A percentile compares a stretch with the other conserved stretches of the same genome.
phyloP scores from a whole-genome alignment of 495 filamentous ascomycete genomes.

The Lichenothelia convexa region DNA sequence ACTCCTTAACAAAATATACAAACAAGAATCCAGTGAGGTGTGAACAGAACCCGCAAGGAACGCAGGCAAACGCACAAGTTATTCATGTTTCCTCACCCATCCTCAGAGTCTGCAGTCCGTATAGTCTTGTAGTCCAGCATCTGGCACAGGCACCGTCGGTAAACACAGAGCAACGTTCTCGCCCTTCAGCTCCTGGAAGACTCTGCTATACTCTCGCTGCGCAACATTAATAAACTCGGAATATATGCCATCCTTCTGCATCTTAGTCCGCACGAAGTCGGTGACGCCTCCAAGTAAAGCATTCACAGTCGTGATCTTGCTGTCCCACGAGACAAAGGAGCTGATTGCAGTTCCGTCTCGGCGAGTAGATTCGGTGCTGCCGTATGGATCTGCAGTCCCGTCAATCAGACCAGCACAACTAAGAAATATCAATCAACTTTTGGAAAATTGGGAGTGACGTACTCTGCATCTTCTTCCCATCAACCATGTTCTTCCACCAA shows the following conservation, averaged over 20 bases:
- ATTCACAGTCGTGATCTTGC: conserved; percentile 21
- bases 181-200: conserved; percentile 18
- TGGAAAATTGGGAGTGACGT: too few species aligned
- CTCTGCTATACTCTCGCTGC: conserved; percentile 14
- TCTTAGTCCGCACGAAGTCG: conserved; percentile 16
- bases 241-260: conserved; percentile 20
- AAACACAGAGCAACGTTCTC: conserved; percentile 19
- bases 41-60: too few species aligned
- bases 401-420: too few species aligned
- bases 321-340: conserved; percentile 21
- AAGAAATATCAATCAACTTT: too few species aligned
- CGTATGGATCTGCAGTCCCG: too few species aligned
- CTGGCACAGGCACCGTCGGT: conserved; percentile 11
- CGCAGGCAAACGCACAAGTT: too few species aligned
- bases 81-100: too few species aligned
- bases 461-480: conserved; percentile 25
- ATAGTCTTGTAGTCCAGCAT: conserved; percentile 16
- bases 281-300: conserved; percentile 18
- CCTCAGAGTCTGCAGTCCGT: too few species aligned
- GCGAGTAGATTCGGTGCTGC: conserved; percentile 21
- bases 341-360: conserved; percentile 18
- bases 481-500: conserved; percentile 24
- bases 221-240: conserved; percentile 7
- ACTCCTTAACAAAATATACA: too few species aligned
- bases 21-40: too few species aligned